phyloP scores from a whole-genome alignment of 1,139 yeast genomes.

The Diutina rugosa region DNA sequence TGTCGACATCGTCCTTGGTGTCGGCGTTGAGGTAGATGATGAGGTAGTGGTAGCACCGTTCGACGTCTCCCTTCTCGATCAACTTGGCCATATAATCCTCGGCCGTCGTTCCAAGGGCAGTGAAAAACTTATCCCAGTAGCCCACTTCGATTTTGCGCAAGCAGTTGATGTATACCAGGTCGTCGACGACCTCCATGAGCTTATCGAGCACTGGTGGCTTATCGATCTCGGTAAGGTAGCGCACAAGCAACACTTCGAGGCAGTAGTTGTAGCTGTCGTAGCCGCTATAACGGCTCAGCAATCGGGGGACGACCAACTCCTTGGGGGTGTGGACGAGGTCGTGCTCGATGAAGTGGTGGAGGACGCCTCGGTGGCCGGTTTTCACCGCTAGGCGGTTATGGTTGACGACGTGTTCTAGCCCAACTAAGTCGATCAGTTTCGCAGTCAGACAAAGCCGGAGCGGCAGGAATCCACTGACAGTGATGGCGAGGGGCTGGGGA shows the following conservation, averaged over 20 bases:
- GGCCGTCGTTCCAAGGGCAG: conserved; percentile 22
- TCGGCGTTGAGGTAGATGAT: conserved; percentile 24
- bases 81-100: conserved; percentile 25
- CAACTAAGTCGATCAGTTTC: background rate
- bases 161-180: conserved; percentile 26
- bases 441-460: background rate
- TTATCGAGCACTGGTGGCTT: conserved; percentile 9
- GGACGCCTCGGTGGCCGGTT: conserved; percentile 11
- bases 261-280: conserved; percentile 26
- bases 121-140: conserved; percentile 27
- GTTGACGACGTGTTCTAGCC: background rate
- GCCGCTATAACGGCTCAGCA: conserved; percentile 12
- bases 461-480: background rate
- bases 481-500: background rate
- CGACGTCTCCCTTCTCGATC: conserved; percentile 21
- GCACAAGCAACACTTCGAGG: conserved; percentile 26
- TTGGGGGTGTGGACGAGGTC: conserved; percentile 16
- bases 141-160: conserved; percentile 30
- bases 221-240: conserved; percentile 15
- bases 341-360: conserved; percentile 26
- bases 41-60: conserved; percentile 28
- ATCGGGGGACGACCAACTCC: conserved; percentile 8
- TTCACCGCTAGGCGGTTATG: background rate
- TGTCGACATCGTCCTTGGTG: conserved; percentile 14
- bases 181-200: conserved; percentile 20